phyloP scores from a whole-genome alignment of 1,284 basidiomycete species.

The Psilocybe mexicana region DNA sequence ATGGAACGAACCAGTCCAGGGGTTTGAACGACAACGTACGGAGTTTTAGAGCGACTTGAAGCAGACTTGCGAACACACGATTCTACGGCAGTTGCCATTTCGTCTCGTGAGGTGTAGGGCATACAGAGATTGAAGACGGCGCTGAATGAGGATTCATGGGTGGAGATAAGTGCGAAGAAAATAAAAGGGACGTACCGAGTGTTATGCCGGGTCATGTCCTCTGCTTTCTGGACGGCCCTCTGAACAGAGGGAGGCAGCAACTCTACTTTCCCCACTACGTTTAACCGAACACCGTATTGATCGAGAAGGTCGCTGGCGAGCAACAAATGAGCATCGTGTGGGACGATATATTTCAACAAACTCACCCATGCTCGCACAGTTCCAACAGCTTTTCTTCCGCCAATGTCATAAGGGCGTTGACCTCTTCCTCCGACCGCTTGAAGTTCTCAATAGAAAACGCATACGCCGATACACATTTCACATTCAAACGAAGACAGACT shows the following conservation, averaged over 20 bases:
- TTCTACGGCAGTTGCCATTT: constrained; percentile 82
- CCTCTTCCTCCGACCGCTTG: constrained; percentile 84
- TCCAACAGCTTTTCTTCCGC: constrained; percentile 84
- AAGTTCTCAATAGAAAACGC: constrained; percentile 99
- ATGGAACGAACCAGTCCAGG: constrained; percentile 2
- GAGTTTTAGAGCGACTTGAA: constrained; percentile 35
- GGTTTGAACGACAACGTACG: constrained; percentile 7
- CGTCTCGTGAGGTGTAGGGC: constrained; percentile 91
- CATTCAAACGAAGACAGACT: constrained; percentile 74
- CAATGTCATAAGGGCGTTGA: constrained; percentile 85
- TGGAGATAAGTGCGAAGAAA: neutral
- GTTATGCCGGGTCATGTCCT: constrained; percentile 79
- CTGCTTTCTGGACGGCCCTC: constrained; percentile 71
- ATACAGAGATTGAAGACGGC: constrained; percentile 94
- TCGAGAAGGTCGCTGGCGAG: constrained; percentile 70
- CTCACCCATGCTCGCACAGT: constrained; percentile 82
- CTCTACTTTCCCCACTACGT: constrained; percentile 77
- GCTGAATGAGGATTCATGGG: constrained; percentile 39
- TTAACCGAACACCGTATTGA: constrained; percentile 81
- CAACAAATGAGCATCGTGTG: neutral
- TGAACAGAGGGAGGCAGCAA: constrained; percentile 82
- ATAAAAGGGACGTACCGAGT: constrained; percentile 50
- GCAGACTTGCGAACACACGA: constrained; percentile 54
- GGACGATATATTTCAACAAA: constrained; percentile 7
- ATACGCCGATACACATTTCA: constrained; percentile 89